A percentile compares a stretch with the other conserved stretches of the same genome.
These are phyloP conservation scores for Saksenaea vasiformis DNA, from an alignment of 371 early-diverging fungal genomes.

Conservation along the genomic window DNA sequence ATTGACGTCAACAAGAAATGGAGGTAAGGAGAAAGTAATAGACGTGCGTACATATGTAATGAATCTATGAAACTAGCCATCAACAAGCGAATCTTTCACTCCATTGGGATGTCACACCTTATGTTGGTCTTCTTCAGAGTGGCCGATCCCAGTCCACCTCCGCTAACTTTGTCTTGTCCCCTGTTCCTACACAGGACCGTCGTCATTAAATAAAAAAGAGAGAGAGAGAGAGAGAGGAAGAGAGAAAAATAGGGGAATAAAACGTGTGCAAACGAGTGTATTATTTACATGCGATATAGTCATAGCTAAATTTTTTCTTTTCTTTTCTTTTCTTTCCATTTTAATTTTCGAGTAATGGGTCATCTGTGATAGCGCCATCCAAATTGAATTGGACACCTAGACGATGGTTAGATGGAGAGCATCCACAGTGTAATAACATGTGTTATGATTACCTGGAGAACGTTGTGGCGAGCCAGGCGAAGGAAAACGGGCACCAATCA, in stretches of 20 bases:
- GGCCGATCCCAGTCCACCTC: conserved; percentile 35
- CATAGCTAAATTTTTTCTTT: background rate
- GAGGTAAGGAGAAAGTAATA: conserved; percentile 51
- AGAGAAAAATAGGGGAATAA: background rate
- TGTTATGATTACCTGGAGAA: conserved; percentile 19
- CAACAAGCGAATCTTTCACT: conserved; percentile 75
- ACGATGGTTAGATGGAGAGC: background rate
- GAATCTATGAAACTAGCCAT: conserved; percentile 20
- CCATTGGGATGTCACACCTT: conserved; percentile 88
- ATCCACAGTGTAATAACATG: background rate
- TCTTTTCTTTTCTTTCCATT: background rate
- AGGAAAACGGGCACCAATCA: conserved; percentile 30
- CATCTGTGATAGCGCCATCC: conserved; percentile 11
- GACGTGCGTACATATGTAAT: background rate
- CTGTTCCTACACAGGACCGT: conserved; percentile 8
- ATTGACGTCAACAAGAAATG: conserved; percentile 68
- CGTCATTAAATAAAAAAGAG: background rate
- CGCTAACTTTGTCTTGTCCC: conserved; percentile 17
- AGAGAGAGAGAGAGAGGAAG: background rate
- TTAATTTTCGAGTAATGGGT: background rate
- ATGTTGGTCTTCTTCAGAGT: conserved; percentile 75
- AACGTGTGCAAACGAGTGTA: background rate
- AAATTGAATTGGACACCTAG: conserved; percentile 15
- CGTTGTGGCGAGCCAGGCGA: conserved; percentile 21
- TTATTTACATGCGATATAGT: background rate